Evolutionary conservation across 495 filamentous ascomycete species (phyloP), one percentile per base, ranked within the genome.

Genomic region (Xylaria curta): DNA sequence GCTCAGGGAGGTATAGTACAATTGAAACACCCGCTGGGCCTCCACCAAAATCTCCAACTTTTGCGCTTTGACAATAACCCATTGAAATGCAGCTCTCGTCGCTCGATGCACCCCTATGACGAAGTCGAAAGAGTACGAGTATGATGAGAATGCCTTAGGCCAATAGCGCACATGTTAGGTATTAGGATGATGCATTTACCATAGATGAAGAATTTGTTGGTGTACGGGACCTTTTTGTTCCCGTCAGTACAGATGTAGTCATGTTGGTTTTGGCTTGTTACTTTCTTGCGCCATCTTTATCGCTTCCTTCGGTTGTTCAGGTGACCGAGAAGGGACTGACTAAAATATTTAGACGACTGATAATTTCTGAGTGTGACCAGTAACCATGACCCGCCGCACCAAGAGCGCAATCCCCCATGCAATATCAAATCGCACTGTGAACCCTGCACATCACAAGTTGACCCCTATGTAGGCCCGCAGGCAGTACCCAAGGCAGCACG

Each of bases 251-350:
- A n/a, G n/a, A n/a, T n/a, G n/a, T 61, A 38, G 40, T 61, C 26
- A 59, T 59, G 24, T 47, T 38, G 38, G 54, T 36, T 31, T 17
- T 19, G 28, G 15, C 44, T 47, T 47, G 44, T 47, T 49, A 31
- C 24, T 31, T 61, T 47, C 66, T 69, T 36, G 33, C 66, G 66
- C 53, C 66, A 69, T 69, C 56, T 28, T 61, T 61, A 47, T 69
- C 66, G 38, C 66, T 69, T 69, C 66, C 66, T 69, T 33, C 54
- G 40, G 51, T 69, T 56, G 66, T 54, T 69, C 66, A 60, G 66
- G 53, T 69, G 66, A 69, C 54, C 65, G 36, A 44, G 31, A 40
- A 19, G 21, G 65, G 49, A 38, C 49, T 51, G 21, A 56, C 65
- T 67, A 69, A 61, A 69, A 59, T 61, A 61, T 61, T 54, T 68